These are phyloP conservation scores for Coniochaeta sp. DNA, from an alignment of 2,329 filamentous ascomycete genomes.

Conservation along the genomic window DNA sequence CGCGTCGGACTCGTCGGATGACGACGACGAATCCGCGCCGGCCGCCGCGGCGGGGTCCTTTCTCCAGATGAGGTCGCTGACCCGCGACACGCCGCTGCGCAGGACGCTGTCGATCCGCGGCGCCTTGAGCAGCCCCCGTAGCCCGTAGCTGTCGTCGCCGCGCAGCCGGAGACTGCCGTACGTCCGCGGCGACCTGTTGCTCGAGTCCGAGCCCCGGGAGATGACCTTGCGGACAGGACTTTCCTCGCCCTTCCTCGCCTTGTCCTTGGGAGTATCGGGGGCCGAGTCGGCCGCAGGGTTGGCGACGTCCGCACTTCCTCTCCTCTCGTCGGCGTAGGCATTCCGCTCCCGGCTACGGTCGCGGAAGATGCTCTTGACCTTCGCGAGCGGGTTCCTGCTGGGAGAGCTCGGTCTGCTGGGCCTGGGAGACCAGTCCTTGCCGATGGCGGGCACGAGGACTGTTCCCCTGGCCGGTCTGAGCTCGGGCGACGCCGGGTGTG, in stretches of 20 bases:
- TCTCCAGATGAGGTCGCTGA: constrained; percentile 51
- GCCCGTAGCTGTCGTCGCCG: constrained; percentile 41
- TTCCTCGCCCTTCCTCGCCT: constrained; percentile 18
- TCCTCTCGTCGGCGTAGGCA: constrained; percentile 19
- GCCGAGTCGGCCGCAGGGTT: constrained; percentile 11
- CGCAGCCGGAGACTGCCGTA: constrained; percentile 40
- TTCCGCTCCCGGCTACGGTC: constrained; percentile 42
- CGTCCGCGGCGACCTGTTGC: constrained; percentile 39
- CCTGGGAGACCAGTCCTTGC: constrained; percentile 55
- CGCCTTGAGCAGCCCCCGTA: constrained; percentile 72
- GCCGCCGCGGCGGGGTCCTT: constrained; percentile 34
- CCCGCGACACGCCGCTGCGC: constrained; percentile 47
- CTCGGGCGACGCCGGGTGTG: constrained; percentile 44
- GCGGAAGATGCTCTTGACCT: constrained; percentile 48
- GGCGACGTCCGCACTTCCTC: not conserved
- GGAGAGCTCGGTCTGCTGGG: constrained; percentile 59
- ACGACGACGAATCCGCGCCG: constrained; percentile 27
- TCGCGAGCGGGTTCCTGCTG: constrained; percentile 48
- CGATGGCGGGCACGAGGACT: constrained; percentile 49
- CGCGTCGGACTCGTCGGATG: constrained; percentile 42
- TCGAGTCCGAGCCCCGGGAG: constrained; percentile 33
- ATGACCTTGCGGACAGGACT: constrained; percentile 27
- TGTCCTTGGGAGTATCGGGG: constrained; percentile 22
- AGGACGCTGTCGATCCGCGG: constrained; percentile 68
- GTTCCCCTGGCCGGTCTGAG: constrained; percentile 35